Conservation (phyloP, 805 yeast genomes). For the Yarrowia sp. region DNA sequence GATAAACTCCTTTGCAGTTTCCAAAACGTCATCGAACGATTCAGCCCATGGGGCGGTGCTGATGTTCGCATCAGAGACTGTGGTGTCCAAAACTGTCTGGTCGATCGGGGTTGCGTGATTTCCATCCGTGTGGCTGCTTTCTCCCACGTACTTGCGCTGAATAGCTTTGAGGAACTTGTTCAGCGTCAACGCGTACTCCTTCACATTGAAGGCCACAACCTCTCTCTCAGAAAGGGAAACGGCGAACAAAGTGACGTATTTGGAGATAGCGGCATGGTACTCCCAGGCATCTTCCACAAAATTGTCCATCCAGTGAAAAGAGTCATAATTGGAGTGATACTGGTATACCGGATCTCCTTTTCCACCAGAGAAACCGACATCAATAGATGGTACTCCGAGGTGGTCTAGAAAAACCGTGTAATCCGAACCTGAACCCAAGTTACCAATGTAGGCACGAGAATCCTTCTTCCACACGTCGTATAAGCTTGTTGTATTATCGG, state of each 20-base stretch:
- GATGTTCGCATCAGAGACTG: background rate
- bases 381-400: conserved; percentile 57
- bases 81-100: background rate
- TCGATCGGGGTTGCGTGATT: conserved; percentile 10
- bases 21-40: conserved; percentile 13
- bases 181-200: conserved; percentile 54
- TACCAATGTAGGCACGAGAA: conserved; percentile 51
- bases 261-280: conserved; percentile 63
- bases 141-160: conserved; percentile 50
- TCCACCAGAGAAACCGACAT: conserved; percentile 60
- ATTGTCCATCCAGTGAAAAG: conserved; percentile 71
- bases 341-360: conserved; percentile 67
- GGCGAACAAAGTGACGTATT: conserved; percentile 59
- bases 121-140: conserved; percentile 38
- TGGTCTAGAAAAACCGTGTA: conserved; percentile 56
- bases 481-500: conserved; percentile 46
- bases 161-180: conserved; percentile 52
- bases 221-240: conserved; percentile 59
- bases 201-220: conserved; percentile 54
- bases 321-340: conserved; percentile 78
- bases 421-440: conserved; percentile 76
- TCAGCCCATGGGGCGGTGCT: conserved; percentile 15
- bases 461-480: conserved; percentile 50
- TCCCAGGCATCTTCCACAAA: conserved; percentile 69
- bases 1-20: conserved; percentile 43